Conservation (phyloP, 2,329 filamentous ascomycete genomes). For the Claviceps citrina region DNA sequence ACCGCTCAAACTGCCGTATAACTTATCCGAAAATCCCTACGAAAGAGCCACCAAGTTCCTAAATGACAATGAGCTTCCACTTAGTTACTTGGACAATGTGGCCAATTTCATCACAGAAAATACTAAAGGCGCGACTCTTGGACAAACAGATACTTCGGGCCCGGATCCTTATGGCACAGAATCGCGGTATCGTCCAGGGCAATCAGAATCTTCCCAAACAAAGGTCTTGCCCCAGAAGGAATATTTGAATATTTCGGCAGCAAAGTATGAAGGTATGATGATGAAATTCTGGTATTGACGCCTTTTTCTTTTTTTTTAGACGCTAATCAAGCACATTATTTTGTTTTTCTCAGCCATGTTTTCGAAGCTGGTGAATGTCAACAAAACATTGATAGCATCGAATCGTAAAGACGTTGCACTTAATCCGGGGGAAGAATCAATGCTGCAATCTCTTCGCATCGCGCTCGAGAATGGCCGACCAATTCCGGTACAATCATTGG, state of each 20-base stretch:
- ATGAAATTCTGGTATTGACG: not conserved
- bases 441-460: constrained; percentile 44
- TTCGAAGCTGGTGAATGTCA: constrained; percentile 63
- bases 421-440: constrained; percentile 53
- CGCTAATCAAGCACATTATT: constrained; percentile 9
- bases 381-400: constrained; percentile 53
- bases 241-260: constrained; percentile 62
- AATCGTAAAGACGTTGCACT: constrained; percentile 61
- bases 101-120: constrained; percentile 86
- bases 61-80: constrained; percentile 71
- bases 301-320: not conserved
- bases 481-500: constrained; percentile 35
- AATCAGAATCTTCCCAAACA: constrained; percentile 25
- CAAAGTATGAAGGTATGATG: constrained; percentile 44
- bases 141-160: constrained; percentile 37
- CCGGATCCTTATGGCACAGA: constrained; percentile 68
- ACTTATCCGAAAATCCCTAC: constrained; percentile 82
- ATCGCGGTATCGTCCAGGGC: constrained; percentile 59
- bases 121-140: constrained; percentile 73
- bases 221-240: constrained; percentile 62
- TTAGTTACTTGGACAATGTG: constrained; percentile 79
- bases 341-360: constrained; percentile 39
- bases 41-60: constrained; percentile 85
- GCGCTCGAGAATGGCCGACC: constrained; percentile 46
- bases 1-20: constrained; percentile 83